Evolutionary conservation across 2,329 filamentous ascomycete genomes (phyloP).

Genomic region (Berkeleyomyces basicola): DNA sequence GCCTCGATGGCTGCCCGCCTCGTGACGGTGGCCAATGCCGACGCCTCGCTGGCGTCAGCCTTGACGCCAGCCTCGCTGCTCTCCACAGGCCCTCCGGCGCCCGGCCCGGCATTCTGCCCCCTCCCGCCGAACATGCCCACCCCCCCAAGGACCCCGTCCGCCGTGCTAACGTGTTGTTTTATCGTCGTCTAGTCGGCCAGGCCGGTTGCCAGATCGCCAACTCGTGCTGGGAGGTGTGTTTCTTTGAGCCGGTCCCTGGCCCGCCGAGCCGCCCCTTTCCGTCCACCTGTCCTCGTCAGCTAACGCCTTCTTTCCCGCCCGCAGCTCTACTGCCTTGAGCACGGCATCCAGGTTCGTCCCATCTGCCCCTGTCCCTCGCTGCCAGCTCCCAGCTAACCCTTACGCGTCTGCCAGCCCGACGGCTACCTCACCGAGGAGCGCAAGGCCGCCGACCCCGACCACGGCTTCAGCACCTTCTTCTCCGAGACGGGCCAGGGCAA

Average conservation of each 20-base stretch:
- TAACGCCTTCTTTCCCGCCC: conserved; percentile 1
- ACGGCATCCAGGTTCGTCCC: conserved; percentile 82
- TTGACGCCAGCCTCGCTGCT: not conserved
- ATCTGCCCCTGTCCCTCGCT: not conserved
- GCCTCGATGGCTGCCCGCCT: not conserved
- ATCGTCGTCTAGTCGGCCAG: conserved; percentile 68
- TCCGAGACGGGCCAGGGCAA: conserved; percentile 98
- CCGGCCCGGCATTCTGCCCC: not conserved
- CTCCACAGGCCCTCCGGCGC: not conserved
- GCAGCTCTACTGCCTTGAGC: conserved; percentile 98
- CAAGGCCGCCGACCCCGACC: conserved; percentile 80
- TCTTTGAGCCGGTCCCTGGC: not conserved
- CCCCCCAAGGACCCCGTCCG: not conserved
- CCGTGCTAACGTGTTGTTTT: conserved; percentile 11
- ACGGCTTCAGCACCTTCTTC: conserved; percentile 99
- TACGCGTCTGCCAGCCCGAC: conserved; percentile 52
- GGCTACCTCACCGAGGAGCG: conserved; percentile 97
- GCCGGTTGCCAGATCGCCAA: conserved; percentile 99
- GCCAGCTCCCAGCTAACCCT: not conserved
- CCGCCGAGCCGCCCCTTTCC: not conserved
- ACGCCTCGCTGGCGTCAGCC: not conserved
- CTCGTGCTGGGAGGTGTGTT: conserved; percentile 98
- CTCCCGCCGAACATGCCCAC: not conserved
- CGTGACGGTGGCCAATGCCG: too few species aligned
- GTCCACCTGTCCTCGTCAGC: not conserved